Evolutionary conservation across 192 early-diverging fungal species (phyloP), one percentile per base, ranked within the genome.

Genomic region (Thoreauomyces humboldtii): DNA sequence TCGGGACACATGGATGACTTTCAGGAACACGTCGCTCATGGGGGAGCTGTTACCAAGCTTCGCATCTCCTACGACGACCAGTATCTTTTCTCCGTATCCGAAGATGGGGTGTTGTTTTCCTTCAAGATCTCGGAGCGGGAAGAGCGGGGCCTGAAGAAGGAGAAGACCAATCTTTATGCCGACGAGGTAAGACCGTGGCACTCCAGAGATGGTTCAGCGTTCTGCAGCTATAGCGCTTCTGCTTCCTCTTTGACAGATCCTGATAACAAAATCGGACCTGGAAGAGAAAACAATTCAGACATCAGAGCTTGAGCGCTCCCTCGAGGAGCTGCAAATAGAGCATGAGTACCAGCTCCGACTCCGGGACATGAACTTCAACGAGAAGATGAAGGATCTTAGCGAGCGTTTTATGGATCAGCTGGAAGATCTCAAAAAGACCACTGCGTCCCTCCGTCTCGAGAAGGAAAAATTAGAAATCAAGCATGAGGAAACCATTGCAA

Each of bases 331-430:
- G 17, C 80, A 84, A 59, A 55, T 86, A 4, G 84, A 86, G 57
- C 81, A 86, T 71, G 84, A 86, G 61, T 86, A 86, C 63, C 84
- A 86, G 64, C 73, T 86, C 11, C 74, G 81, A 2, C 67, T 86
- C 25, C 75, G 77, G 51, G 84, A 86, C 52, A 84, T 86, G 84
- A 80, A 73, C 31, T 84, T 80, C 28, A 84, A 76, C 61, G 84
- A 86, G 47, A 81, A 78, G 41, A 29, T 84, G 28, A 86, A 86
- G 48, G 84, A 86, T 33, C 27, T 81, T 32, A 82, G 70, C 3
- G 82, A 82, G 60, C 74, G 70, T 27, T 81, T 63, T 37, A 65
- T 48, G 17, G 74, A 79, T 47, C 76, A 80, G 70, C 80, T 86
- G 28, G 84, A 86, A 48, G 69, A 64, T 7, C 58, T 86, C 19